Conservation (phyloP, 2,329 filamentous ascomycete species). For the Fusarium drepaniforme region DNA sequence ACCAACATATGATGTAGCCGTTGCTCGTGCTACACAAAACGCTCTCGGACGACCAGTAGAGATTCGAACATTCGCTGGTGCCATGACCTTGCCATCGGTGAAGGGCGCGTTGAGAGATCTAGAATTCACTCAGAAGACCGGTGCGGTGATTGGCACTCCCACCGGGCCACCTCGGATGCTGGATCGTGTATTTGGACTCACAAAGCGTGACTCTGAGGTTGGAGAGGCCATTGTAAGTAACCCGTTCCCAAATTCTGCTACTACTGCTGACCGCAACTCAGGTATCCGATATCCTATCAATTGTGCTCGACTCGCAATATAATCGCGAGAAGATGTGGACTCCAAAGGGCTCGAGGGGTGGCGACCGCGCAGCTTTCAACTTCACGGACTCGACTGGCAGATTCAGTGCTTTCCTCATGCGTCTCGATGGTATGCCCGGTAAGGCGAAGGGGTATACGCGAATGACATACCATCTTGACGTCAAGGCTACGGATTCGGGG, state of each 20-base stretch:
- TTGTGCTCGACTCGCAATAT: constrained; percentile 5
- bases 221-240: constrained; percentile 15
- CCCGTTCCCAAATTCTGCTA: not conserved
- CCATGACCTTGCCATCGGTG: not conserved
- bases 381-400: not conserved
- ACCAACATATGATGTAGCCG: not conserved
- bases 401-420: not conserved
- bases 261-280: not conserved
- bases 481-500: not conserved
- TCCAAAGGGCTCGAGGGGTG: not conserved
- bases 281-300: constrained; percentile 9
- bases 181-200: not conserved
- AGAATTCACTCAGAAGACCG: constrained; percentile 2
- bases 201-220: not conserved
- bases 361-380: not conserved
- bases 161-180: not conserved
- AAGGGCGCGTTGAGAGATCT: constrained; percentile 7
- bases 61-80: not conserved
- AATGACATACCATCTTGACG: not conserved
- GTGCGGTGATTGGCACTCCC: not conserved
- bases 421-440: not conserved
- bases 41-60: not conserved
- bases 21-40: not conserved
- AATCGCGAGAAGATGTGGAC: constrained; percentile 8
- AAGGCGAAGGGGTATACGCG: not conserved